Conservation (phyloP, 129 eudicot species). For the Tagetes patula region DNA sequence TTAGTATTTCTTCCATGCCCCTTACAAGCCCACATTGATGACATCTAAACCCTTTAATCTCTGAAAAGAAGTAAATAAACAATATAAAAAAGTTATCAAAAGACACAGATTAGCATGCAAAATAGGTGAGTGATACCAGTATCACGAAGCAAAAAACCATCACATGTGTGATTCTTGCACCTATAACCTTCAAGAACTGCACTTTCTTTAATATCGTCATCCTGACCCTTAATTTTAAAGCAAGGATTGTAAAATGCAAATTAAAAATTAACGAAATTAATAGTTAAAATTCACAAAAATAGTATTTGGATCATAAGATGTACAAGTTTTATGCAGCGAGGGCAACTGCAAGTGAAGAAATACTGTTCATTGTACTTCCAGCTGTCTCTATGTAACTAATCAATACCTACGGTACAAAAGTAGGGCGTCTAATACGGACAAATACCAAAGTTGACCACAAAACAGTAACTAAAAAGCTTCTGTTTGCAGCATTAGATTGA, state of each 20-base stretch:
- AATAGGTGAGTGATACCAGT: conserved; percentile 48
- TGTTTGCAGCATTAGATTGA: conserved; percentile 8
- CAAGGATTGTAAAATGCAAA: conserved; percentile 17
- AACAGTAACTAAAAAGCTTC: background rate
- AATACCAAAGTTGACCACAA: conserved; percentile 14
- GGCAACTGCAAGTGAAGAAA: conserved; percentile 76
- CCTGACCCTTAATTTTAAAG: conserved; percentile 55
- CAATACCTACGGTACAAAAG: conserved; percentile 50
- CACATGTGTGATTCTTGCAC: conserved; percentile 61
- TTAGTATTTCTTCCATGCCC: conserved; percentile 59
- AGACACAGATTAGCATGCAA: background rate
- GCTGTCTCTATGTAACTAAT: conserved; percentile 97
- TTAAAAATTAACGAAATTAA: background rate
- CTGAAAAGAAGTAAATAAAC: conserved; percentile 38
- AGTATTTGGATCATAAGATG: background rate
- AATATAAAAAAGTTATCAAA: conserved; percentile 19
- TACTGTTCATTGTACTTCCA: conserved; percentile 92
- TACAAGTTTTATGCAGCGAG: conserved; percentile 79
- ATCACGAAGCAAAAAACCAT: conserved; percentile 87
- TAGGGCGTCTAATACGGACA: conserved; percentile 6
- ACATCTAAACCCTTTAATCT: conserved; percentile 67
- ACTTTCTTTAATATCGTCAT: conserved; percentile 86
- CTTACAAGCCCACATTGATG: conserved; percentile 74
- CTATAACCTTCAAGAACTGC: conserved; percentile 89
- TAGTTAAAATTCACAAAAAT: background rate